Percentiles rank a stretch among this genome's conserved stretches.
Evolutionary conservation across 257 asterid species (phyloP).

Genomic region (Leonotis leonurus): DNA sequence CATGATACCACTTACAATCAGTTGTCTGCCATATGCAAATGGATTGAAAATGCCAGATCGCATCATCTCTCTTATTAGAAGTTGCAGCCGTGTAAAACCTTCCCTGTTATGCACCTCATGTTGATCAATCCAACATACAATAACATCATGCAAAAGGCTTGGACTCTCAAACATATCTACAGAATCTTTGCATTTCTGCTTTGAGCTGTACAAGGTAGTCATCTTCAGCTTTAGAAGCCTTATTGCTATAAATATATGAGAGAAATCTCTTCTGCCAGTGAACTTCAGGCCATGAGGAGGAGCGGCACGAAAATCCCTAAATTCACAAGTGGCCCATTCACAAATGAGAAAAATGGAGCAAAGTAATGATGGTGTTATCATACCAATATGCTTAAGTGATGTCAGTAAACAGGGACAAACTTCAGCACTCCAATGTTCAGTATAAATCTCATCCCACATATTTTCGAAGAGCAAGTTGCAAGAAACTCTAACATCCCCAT

Average conservation of each 20-base stretch:
- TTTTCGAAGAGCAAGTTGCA: constrained; percentile 63
- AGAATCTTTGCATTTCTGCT: constrained; percentile 29
- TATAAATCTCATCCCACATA: constrained; percentile 60
- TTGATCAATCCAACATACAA: constrained; percentile 98
- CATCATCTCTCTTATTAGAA: constrained; percentile 68
- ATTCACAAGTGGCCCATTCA: constrained; percentile 98
- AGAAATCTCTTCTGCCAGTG: constrained; percentile 77
- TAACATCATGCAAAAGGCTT: constrained; percentile 76
- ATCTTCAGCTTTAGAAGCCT: constrained; percentile 77
- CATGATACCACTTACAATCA: constrained; percentile 83
- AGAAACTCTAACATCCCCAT: constrained; percentile 69
- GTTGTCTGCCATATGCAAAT: constrained; percentile 85
- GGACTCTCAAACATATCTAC: constrained; percentile 65
- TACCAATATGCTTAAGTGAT: constrained; percentile 66
- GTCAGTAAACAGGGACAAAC: constrained; percentile 66
- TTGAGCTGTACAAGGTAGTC: constrained; percentile 38
- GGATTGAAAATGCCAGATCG: constrained; percentile 80
- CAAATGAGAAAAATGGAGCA: constrained; percentile 85
- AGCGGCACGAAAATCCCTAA: constrained; percentile 65
- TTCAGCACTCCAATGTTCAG: constrained; percentile 82
- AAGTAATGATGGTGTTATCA: constrained; percentile 45
- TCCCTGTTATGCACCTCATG: constrained; percentile 82
- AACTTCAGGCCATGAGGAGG: constrained; percentile 70
- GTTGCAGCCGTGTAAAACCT: constrained; percentile 76
- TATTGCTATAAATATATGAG: constrained; percentile 70